Percentiles rank a stretch among this genome's conserved stretches.
Evolutionary conservation across 345 rosid genomes (phyloP).

Genomic region (Eutrema japonicum): DNA sequence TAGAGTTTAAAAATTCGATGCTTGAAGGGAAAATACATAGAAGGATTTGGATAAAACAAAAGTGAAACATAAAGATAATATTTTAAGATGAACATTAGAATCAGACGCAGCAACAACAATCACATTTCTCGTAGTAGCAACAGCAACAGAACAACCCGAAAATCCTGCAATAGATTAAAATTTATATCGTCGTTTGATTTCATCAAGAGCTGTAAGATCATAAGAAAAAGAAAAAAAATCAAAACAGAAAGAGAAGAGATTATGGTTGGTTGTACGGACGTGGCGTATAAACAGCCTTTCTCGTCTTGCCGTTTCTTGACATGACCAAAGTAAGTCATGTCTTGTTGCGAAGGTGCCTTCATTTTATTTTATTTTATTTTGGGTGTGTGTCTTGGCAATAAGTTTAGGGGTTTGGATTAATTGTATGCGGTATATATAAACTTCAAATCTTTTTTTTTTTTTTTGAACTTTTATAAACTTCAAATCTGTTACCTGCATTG

Average conservation of each 20-base stretch:
- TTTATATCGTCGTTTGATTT: background rate
- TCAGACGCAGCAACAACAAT: conserved; percentile 44
- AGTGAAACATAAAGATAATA: background rate
- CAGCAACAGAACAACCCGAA: conserved; percentile 41
- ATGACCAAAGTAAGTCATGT: conserved; percentile 34
- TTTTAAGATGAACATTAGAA: conserved; percentile 9
- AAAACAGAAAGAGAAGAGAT: background rate
- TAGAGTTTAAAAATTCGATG: background rate
- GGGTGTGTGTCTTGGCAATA: background rate
- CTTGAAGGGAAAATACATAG: background rate
- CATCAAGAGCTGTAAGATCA: conserved; percentile 15
- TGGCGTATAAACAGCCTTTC: conserved; percentile 40
- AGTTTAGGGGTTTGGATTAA: conserved; percentile 21
- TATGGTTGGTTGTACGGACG: conserved; percentile 10
- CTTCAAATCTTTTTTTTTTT: conserved; percentile 11
- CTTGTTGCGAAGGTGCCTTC: conserved; percentile 45
- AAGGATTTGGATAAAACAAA: conserved; percentile 14
- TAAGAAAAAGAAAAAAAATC: background rate
- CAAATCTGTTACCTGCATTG: conserved; percentile 36
- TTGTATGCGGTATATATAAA: conserved; percentile 15
- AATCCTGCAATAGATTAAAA: conserved; percentile 25
- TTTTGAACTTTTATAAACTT: background rate
- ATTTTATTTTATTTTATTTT: too few relatives aligned
- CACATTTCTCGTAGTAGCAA: conserved; percentile 31
- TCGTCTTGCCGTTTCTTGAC: conserved; percentile 33